Evolutionary conservation across 2,329 filamentous ascomycete genomes (phyloP).

Genomic region (Dryadomyces quercivorus): DNA sequence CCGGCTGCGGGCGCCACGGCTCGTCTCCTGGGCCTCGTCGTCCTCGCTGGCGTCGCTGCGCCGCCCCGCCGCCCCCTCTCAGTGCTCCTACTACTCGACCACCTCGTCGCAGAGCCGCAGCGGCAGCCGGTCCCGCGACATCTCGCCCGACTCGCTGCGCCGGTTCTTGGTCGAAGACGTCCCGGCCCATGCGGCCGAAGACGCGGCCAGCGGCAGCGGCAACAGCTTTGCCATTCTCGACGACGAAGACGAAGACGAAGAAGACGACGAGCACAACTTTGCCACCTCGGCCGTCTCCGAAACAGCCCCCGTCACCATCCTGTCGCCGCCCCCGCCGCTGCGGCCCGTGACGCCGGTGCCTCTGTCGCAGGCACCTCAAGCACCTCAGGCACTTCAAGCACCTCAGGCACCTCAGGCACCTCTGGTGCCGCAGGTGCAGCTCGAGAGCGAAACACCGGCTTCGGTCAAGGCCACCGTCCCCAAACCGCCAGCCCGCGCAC

Average conservation of each 20-base stretch:
- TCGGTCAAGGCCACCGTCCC: too few relatives aligned
- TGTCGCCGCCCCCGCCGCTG: constrained; percentile 41
- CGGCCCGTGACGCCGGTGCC: constrained; percentile 13
- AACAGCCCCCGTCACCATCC: constrained; percentile 28
- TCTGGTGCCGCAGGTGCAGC: too few relatives aligned
- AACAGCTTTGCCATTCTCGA: constrained; percentile 9
- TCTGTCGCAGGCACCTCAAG: too few relatives aligned
- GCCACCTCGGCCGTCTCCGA: constrained; percentile 39
- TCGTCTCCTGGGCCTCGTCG: constrained; percentile 7
- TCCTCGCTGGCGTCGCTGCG: constrained; percentile 1
- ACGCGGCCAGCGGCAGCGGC: background rate
- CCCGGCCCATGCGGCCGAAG: background rate
- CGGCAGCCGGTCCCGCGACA: constrained; percentile 32
- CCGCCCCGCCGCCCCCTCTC: constrained; percentile 1
- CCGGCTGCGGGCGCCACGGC: constrained; percentile 8
- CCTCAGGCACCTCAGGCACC: too few relatives aligned
- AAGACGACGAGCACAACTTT: constrained; percentile 49
- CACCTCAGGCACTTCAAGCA: too few relatives aligned
- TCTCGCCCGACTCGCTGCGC: constrained; percentile 43
- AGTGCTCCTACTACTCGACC: constrained; percentile 2
- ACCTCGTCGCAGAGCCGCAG: constrained; percentile 16
- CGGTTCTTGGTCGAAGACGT: constrained; percentile 37
- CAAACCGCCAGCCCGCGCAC: constrained; percentile 2
- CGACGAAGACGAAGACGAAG: constrained; percentile 25
- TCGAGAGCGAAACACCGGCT: too few relatives aligned